Evolutionary conservation across 441 rosid species (phyloP).

Genomic region (Theobroma grandiflorum): DNA sequence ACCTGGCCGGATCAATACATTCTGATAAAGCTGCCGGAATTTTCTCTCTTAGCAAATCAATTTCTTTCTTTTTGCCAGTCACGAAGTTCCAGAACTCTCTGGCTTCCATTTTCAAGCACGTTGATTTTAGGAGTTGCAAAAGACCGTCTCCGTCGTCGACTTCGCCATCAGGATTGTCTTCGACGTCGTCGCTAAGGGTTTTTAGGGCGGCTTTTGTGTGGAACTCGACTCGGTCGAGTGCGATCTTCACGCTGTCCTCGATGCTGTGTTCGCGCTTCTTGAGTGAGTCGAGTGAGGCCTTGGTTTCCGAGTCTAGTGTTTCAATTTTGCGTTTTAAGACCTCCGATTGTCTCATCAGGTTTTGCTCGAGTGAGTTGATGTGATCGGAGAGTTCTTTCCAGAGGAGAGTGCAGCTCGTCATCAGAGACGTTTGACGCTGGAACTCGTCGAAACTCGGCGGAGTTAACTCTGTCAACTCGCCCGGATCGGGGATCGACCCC

Average conservation of each 20-base stretch:
- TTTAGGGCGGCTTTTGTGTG: slow-evolving; percentile 56
- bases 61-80: slow-evolving; percentile 79
- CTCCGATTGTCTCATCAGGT: slow-evolving; percentile 79
- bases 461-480: slow-evolving; percentile 77
- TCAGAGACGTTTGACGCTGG: slow-evolving; percentile 90
- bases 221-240: slow-evolving; percentile 64
- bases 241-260: slow-evolving; percentile 86
- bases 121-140: slow-evolving; percentile 49
- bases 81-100: slow-evolving; percentile 83
- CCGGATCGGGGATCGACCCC: slow-evolving; percentile 99
- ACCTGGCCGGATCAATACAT: slow-evolving; percentile 91
- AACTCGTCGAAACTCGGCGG: slow-evolving; percentile 94
- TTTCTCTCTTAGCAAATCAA: slow-evolving; percentile 67
- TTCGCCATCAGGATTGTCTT: slow-evolving; percentile 63
- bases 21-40: slow-evolving; percentile 75
- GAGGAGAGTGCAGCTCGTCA: slow-evolving; percentile 96
- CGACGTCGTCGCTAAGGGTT: slow-evolving; percentile 45
- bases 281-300: slow-evolving; percentile 72
- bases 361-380: slow-evolving; percentile 82
- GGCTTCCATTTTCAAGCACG: slow-evolving; percentile 78
- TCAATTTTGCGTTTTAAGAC: slow-evolving; percentile 77
- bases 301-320: slow-evolving; percentile 70
- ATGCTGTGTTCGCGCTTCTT: slow-evolving; percentile 89
- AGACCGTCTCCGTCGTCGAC: slow-evolving; percentile 86
- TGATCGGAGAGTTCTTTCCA: slow-evolving; percentile 99